Base-by-base conservation (phyloP, 495 filamentous ascomycete genomes). In the Annulohypoxylon stygium region DNA sequence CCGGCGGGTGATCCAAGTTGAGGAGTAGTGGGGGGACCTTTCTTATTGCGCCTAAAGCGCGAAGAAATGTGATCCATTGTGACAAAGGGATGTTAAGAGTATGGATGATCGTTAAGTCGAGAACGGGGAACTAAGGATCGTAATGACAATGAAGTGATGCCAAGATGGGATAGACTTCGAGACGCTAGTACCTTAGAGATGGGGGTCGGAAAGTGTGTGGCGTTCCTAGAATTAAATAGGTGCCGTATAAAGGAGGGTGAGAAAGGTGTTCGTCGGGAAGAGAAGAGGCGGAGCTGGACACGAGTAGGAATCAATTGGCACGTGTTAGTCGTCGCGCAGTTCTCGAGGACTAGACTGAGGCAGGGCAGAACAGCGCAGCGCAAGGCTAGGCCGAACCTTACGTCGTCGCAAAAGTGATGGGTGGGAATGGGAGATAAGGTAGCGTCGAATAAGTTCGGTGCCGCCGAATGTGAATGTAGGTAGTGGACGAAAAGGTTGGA, bases 1-100 rank as follows among this genome's bases (percentile, higher is more conserved):
- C 63, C 72, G n/a, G 71, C n/a, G n/a, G 43, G 43, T 0, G 39
- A 23, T 43, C 33, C 61, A 12, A 54, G n/a, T 12, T 39, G 47
- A 2, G 62, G 54, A 26, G 72, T 54, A 16, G 47, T 16, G 14
- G 62, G 57, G 33, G 69, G 41, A 23, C 54, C 43, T 54, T 23
- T 70, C 65, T 67, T 78, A 11, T 39, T 67, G 61, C 76, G 76
- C 39, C 76, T 68, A 18, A 78, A 78, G 63, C 76, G 76, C 58
- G 76, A 62, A 30, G 74, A 67, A 25, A 78, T 41, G 26, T 73
- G 70, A 14, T 78, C 76, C 74, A 78, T 78, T 57, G 11, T 69
- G 20, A 60, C 30, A n/a, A n/a, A 48, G 30, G n/a, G 18, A 50
- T 37, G 1, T 26, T 30, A 47, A 47, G 12, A 18, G 26, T 12